phyloP scores from a whole-genome alignment of 2,329 filamentous ascomycete genomes.

The Aphanoascus verrucosus region DNA sequence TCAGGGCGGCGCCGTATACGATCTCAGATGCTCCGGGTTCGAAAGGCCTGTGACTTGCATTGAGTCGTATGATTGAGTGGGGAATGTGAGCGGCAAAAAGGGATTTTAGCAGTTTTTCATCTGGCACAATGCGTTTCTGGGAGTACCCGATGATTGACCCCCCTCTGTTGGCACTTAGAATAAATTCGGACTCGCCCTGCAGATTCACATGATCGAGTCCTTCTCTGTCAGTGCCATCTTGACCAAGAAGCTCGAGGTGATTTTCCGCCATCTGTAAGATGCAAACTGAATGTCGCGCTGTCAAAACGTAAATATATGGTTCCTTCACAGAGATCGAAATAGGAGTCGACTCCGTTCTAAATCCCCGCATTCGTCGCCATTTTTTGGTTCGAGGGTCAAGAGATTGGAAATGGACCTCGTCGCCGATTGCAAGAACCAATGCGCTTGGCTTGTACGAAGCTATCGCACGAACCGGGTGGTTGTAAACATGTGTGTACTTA shows the following conservation, averaged over 20 bases:
- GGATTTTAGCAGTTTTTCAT: constrained; percentile 25
- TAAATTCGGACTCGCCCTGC: constrained; percentile 33
- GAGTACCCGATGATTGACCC: constrained; percentile 40
- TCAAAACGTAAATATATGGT: constrained; percentile 45
- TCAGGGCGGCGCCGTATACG: constrained; percentile 55
- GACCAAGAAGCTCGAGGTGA: constrained; percentile 26
- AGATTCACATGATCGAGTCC: constrained; percentile 32
- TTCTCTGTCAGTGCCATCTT: constrained; percentile 26
- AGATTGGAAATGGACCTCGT: constrained; percentile 34
- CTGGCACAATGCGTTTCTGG: constrained; percentile 18
- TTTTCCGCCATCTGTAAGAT: constrained; percentile 35
- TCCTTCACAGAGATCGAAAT: constrained; percentile 40
- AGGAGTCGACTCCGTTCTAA: constrained; percentile 39
- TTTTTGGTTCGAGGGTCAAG: constrained; percentile 33
- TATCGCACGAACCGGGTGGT: constrained; percentile 44
- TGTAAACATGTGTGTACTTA: constrained; percentile 29
- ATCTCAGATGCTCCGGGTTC: constrained; percentile 30
- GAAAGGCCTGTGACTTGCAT: constrained; percentile 8
- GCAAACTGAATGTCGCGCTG: constrained; percentile 43
- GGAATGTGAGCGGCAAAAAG: constrained; percentile 26
- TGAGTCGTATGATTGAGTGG: constrained; percentile 27
- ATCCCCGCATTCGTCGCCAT: constrained; percentile 33
- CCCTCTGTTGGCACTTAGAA: constrained; percentile 42
- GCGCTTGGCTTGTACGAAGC: constrained; percentile 38
- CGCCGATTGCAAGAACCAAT: constrained; percentile 39